A percentile compares a stretch with the other conserved stretches of the same genome.
These are phyloP conservation scores for Setaria viridis DNA, from an alignment of 202 grass and related monocot species.

Conservation along the genomic window DNA sequence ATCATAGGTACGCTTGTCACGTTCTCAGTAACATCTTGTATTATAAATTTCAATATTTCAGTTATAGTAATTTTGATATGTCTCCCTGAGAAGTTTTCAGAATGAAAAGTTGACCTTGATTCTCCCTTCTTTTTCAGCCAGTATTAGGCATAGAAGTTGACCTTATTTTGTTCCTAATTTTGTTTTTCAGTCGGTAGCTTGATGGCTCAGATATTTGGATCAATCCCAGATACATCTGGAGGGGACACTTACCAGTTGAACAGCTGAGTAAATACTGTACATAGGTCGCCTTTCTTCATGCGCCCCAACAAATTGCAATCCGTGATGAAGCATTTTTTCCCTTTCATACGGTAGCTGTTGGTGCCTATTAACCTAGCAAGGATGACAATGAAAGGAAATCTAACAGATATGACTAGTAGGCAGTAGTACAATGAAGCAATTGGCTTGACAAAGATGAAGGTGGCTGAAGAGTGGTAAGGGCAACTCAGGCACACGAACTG, in stretches of 20 bases:
- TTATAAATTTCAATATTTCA: background rate
- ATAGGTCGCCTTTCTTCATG: background rate
- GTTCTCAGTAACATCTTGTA: background rate
- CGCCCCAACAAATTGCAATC: background rate
- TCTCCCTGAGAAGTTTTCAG: slow-evolving; percentile 20
- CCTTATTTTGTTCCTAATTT: background rate
- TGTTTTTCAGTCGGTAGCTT: slow-evolving; percentile 70
- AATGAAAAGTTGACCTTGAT: slow-evolving; percentile 24
- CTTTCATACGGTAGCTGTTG: background rate
- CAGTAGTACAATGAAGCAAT: background rate
- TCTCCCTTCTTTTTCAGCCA: background rate
- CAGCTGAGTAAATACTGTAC: slow-evolving; percentile 29
- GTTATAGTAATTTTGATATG: background rate
- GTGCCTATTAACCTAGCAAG: slow-evolving; percentile 1
- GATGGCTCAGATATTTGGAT: slow-evolving; percentile 78
- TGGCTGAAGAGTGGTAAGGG: background rate
- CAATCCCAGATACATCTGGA: slow-evolving; percentile 52
- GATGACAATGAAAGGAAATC: slow-evolving; percentile 27
- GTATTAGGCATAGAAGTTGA: background rate
- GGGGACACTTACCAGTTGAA: slow-evolving; percentile 45
- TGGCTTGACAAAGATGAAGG: slow-evolving; percentile 3
- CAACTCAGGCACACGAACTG: background rate
- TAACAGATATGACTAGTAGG: slow-evolving; percentile 30
- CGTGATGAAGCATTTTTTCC: background rate
- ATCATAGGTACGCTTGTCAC: slow-evolving; percentile 67